phyloP scores from a whole-genome alignment of 176 grass and related monocot species.

The Musa itinerans region DNA sequence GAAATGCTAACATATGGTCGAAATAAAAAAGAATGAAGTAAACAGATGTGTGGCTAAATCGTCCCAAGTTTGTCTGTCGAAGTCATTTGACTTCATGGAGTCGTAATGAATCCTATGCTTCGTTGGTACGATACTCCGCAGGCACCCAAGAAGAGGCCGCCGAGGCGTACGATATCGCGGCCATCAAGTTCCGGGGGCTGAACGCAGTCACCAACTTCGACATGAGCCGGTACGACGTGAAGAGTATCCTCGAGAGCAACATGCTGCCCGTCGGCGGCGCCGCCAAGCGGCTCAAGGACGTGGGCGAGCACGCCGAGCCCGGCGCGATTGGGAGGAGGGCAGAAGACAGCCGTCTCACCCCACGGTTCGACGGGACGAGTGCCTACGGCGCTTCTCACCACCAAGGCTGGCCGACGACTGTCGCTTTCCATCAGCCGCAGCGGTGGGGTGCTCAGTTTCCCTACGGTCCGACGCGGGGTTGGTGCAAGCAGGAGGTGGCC shows the following conservation, averaged over 20 bases:
- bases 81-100: neutral
- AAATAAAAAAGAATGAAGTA: too few species aligned
- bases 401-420: slow-evolving; percentile 44
- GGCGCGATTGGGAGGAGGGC: slow-evolving; percentile 9
- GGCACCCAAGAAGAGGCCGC: slow-evolving; percentile 83
- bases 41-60: too few species aligned
- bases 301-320: slow-evolving; percentile 8
- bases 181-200: slow-evolving; percentile 76
- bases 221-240: slow-evolving; percentile 86
- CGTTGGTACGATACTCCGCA: neutral
- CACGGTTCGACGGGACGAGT: slow-evolving; percentile 13
- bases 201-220: slow-evolving; percentile 88
- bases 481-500: slow-evolving; percentile 70
- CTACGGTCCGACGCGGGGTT: neutral
- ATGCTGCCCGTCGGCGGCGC: slow-evolving; percentile 51
- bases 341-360: slow-evolving; percentile 1
- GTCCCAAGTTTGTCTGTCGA: too few species aligned
- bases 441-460: too few species aligned
- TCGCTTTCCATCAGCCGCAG: slow-evolving; percentile 45
- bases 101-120: too few species aligned
- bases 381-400: slow-evolving; percentile 19
- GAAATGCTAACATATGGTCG: too few species aligned
- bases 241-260: slow-evolving; percentile 64
- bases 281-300: slow-evolving; percentile 69
- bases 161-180: slow-evolving; percentile 76